Conservation (phyloP, 1,284 basidiomycete species). For the Ganoderma boninense region DNA sequence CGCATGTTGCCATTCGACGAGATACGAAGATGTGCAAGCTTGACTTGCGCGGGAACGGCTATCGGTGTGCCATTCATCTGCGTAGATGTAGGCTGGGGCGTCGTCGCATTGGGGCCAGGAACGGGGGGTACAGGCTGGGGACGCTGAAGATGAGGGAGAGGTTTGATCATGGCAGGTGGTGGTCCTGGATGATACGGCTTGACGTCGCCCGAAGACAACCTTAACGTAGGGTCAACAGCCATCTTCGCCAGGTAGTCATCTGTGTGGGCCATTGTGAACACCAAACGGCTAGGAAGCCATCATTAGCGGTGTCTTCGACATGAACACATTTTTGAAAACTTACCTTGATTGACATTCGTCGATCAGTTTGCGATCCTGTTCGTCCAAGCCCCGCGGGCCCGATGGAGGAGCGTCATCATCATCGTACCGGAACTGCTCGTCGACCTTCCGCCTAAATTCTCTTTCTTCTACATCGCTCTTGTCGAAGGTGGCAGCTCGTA, state of each 20-base stretch:
- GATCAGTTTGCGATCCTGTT: constrained; percentile 70
- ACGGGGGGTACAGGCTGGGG: constrained; percentile 21
- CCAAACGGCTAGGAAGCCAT: constrained; percentile 55
- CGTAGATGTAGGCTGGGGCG: constrained; percentile 36
- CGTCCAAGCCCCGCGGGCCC: constrained; percentile 70
- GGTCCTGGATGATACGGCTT: constrained; percentile 32
- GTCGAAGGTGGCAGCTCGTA: constrained; percentile 42
- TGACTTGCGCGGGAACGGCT: constrained; percentile 61
- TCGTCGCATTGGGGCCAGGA: constrained; percentile 25
- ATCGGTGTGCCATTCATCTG: constrained; percentile 42
- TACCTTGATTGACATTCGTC: constrained; percentile 76
- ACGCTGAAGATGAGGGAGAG: constrained; percentile 18
- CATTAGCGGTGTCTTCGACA: neutral
- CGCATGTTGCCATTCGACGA: constrained; percentile 63
- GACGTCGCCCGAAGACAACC: constrained; percentile 47
- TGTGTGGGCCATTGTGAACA: constrained; percentile 63
- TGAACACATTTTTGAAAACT: constrained; percentile 31
- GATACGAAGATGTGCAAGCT: constrained; percentile 63
- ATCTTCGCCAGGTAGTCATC: constrained; percentile 55
- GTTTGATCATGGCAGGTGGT: constrained; percentile 13
- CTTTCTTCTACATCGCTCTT: constrained; percentile 46
- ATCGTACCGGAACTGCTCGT: constrained; percentile 78
- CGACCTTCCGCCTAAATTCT: constrained; percentile 52
- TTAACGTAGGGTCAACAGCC: constrained; percentile 54
- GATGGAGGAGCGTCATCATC: constrained; percentile 64